Conservation (phyloP, 495 filamentous ascomycete genomes). For the Letharia lupina region DNA sequence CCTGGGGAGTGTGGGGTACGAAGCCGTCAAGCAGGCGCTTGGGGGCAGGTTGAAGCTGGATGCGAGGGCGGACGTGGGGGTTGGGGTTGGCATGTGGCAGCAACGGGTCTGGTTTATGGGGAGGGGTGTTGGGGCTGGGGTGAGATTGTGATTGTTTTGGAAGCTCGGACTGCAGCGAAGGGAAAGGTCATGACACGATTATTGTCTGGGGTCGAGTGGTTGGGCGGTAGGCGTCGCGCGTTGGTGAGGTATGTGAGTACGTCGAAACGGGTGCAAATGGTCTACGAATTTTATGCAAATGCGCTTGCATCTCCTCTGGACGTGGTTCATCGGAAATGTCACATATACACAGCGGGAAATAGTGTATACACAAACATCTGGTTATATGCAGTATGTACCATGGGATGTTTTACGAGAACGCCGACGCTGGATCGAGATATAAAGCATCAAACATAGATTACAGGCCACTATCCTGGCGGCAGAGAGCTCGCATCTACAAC, state of each 20-base stretch:
- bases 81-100: constrained; percentile 63
- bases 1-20: constrained; percentile 70
- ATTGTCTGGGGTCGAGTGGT: not conserved
- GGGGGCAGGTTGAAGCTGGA: constrained; percentile 71
- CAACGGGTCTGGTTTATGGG: constrained; percentile 63
- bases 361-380: not conserved
- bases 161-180: not conserved
- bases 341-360: not conserved
- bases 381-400: not conserved
- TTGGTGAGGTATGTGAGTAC: not conserved
- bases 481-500: constrained; percentile 88
- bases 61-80: constrained; percentile 61
- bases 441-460: not conserved
- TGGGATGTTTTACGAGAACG: constrained; percentile 25
- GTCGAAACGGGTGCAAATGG: not conserved
- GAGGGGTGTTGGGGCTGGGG: constrained; percentile 63
- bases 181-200: not conserved
- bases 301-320: not conserved
- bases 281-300: not conserved
- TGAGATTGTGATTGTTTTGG: constrained; percentile 44
- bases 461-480: constrained; percentile 65
- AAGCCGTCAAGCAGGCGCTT: constrained; percentile 71
- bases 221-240: not conserved
- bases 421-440: constrained; percentile 19
- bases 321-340: not conserved